Percentiles rank a stretch among this genome's conserved stretches.
phyloP scores from a whole-genome alignment of 208 protist genomes.

The Leptomonas pyrrhocoris region DNA sequence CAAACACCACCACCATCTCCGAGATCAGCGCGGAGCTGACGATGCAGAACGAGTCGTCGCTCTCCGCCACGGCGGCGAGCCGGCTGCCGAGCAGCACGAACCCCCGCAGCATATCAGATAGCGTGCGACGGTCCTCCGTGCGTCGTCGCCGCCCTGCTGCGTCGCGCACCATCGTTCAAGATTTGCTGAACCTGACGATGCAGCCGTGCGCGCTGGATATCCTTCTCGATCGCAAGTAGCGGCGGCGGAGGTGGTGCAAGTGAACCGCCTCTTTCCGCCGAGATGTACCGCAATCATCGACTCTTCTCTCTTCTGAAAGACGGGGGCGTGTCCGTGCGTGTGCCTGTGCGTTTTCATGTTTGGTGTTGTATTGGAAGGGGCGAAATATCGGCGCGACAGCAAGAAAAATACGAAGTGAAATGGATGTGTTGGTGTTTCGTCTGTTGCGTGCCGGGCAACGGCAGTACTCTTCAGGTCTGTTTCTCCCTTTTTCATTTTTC shows the following conservation, averaged over 20 bases:
- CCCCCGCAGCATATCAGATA: not conserved
- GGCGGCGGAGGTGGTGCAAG: not conserved
- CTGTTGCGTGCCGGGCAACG: no score
- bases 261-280: not conserved
- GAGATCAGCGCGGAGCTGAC: constrained; percentile 35
- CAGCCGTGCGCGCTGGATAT: constrained; percentile 77
- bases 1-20: constrained; percentile 33
- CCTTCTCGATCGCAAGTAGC: constrained; percentile 56
- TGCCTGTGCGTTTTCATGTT: no score
- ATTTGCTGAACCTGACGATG: constrained; percentile 76
- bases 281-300: not conserved
- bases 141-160: constrained; percentile 26
- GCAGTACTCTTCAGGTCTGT: no score
- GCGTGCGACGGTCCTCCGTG: not conserved
- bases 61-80: not conserved
- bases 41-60: constrained; percentile 4
- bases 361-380: no score
- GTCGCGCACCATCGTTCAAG: constrained; percentile 56
- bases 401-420: no score
- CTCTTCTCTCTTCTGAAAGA: no score
- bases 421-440: no score
- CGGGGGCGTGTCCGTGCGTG: no score
- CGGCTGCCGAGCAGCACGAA: not conserved
- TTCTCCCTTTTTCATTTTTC: no score
- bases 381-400: no score